These are phyloP conservation scores for Scolecobasidium constrictum DNA, from an alignment of 2,329 filamentous ascomycete genomes.

Conservation along the genomic window DNA sequence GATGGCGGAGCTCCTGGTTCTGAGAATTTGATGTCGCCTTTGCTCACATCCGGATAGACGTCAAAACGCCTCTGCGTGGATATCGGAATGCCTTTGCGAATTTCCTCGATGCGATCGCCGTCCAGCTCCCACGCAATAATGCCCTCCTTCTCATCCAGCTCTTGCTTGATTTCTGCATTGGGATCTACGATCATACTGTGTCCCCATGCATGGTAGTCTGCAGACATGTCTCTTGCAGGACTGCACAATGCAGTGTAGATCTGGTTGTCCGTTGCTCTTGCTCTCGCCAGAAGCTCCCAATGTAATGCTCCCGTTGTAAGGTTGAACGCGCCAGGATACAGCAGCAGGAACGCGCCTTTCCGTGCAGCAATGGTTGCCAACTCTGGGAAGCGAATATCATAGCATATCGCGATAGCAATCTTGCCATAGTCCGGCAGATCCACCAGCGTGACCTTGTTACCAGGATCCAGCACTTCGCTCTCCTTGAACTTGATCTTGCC, in stretches of 20 bases:
- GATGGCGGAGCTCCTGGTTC: constrained; percentile 6
- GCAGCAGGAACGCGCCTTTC: constrained; percentile 71
- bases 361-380: constrained; percentile 80
- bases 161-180: constrained; percentile 67
- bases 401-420: constrained; percentile 87
- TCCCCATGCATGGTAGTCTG: constrained; percentile 81
- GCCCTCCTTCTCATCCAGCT: constrained; percentile 68
- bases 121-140: constrained; percentile 65
- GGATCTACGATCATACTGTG: constrained; percentile 85
- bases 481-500: constrained; percentile 88
- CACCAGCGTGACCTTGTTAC: constrained; percentile 74
- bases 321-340: constrained; percentile 98
- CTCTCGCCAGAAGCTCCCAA: constrained; percentile 75
- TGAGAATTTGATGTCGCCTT: constrained; percentile 27
- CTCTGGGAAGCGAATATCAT: constrained; percentile 95
- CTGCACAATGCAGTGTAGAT: constrained; percentile 88
- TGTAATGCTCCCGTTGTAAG: constrained; percentile 84
- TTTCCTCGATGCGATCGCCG: constrained; percentile 57
- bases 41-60: constrained; percentile 83
- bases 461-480: constrained; percentile 76
- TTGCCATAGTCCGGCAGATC: constrained; percentile 82
- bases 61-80: constrained; percentile 82
- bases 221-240: constrained; percentile 68
- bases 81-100: constrained; percentile 74
- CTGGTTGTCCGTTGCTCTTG: constrained; percentile 86